These are phyloP conservation scores for Porodaedalea pini DNA, from an alignment of 1,284 basidiomycete species.

Conservation along the genomic window DNA sequence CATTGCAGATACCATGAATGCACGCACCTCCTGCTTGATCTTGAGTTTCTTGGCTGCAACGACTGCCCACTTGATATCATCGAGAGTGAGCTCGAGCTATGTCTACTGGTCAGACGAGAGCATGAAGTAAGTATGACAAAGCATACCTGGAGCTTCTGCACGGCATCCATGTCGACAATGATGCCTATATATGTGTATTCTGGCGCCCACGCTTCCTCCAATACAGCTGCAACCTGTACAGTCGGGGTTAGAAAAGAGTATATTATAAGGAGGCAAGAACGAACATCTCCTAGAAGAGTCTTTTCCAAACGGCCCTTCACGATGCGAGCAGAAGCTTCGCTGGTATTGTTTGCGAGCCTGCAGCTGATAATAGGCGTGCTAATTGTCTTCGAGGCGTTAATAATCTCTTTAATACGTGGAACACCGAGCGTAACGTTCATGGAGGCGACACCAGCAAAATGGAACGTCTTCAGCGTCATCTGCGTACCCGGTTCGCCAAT, in stretches of 20 bases:
- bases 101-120: slow-evolving; percentile 6
- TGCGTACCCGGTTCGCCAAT: slow-evolving; percentile 99
- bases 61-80: slow-evolving; percentile 92
- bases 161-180: slow-evolving; percentile 87
- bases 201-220: slow-evolving; percentile 95
- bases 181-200: slow-evolving; percentile 92
- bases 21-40: slow-evolving; percentile 76
- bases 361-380: slow-evolving; percentile 99
- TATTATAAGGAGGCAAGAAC: too few relatives aligned
- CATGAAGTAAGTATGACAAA: not conserved
- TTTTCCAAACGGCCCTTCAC: slow-evolving; percentile 97
- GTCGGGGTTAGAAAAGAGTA: too few relatives aligned
- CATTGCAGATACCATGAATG: not conserved
- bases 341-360: slow-evolving; percentile 81
- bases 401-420: slow-evolving; percentile 99
- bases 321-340: slow-evolving; percentile 90
- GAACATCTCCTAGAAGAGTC: slow-evolving; percentile 89
- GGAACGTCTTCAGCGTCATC: slow-evolving; percentile 99
- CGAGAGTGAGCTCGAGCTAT: slow-evolving; percentile 88
- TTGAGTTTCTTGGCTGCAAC: slow-evolving; percentile 88
- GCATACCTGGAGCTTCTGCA: slow-evolving; percentile 83
- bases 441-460: slow-evolving; percentile 99
- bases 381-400: slow-evolving; percentile 96
- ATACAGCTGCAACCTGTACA: slow-evolving; percentile 86
- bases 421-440: slow-evolving; percentile 99